phyloP scores from a whole-genome alignment of 2,329 filamentous ascomycete genomes.

The Didymellaceae sp. region DNA sequence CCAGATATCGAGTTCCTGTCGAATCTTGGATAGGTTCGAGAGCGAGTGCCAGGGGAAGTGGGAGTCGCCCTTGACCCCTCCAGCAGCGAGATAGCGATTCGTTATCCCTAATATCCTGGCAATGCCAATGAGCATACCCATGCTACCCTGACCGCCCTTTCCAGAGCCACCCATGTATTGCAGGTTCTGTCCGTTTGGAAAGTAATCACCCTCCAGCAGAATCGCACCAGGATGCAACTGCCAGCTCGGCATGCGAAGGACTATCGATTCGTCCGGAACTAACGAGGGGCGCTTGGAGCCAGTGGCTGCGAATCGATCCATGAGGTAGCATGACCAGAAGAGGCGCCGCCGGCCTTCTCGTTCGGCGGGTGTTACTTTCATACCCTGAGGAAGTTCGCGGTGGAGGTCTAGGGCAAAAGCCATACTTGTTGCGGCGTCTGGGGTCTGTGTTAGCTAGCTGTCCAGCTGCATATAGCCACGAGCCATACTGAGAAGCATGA shows the following conservation, averaged over 20 bases:
- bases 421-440: constrained; percentile 81
- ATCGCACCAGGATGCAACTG: constrained; percentile 66
- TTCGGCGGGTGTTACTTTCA: constrained; percentile 69
- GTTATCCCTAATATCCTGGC: constrained; percentile 81
- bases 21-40: constrained; percentile 84
- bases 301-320: constrained; percentile 82
- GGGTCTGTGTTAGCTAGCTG: constrained; percentile 4
- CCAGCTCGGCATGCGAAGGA: constrained; percentile 78
- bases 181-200: constrained; percentile 78
- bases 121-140: constrained; percentile 83
- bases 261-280: constrained; percentile 76
- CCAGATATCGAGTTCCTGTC: constrained; percentile 85
- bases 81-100: constrained; percentile 82
- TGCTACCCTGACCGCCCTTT: constrained; percentile 76
- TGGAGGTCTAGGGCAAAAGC: constrained; percentile 81
- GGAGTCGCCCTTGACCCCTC: constrained; percentile 86
- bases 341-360: constrained; percentile 78
- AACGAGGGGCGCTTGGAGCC: constrained; percentile 84
- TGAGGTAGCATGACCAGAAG: constrained; percentile 88
- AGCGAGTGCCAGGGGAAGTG: constrained; percentile 91
- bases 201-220: constrained; percentile 78
- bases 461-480: background rate
- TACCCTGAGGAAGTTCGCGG: constrained; percentile 71
- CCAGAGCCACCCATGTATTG: constrained; percentile 73
- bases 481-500: constrained; percentile 77